These are phyloP conservation scores for Solanum arcanum DNA, from an alignment of 257 asterid genomes.

Conservation along the genomic window DNA sequence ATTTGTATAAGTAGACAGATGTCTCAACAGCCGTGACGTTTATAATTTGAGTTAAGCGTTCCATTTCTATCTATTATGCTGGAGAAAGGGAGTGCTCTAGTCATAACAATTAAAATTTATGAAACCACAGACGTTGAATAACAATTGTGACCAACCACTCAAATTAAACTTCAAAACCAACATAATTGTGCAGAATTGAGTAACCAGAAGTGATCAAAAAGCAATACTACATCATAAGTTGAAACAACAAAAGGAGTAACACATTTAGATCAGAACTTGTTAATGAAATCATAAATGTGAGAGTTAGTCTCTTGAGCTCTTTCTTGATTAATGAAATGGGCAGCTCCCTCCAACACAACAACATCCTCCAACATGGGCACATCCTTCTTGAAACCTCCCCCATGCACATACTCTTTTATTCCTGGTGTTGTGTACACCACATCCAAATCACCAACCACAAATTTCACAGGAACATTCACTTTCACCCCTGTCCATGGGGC, in stretches of 20 bases:
- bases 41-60: not conserved
- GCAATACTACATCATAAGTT: not conserved
- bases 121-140: not conserved
- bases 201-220: not conserved
- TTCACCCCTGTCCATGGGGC: conserved; percentile 69
- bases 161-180: not conserved
- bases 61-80: not conserved
- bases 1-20: too few species aligned
- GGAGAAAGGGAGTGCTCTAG: not conserved
- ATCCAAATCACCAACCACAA: conserved; percentile 61
- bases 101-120: not conserved
- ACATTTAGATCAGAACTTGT: conserved; percentile 11
- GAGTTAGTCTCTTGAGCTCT: conserved; percentile 40
- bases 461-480: conserved; percentile 65
- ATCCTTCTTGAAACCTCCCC: conserved; percentile 67
- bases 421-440: conserved; percentile 80
- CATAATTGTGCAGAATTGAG: not conserved
- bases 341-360: conserved; percentile 51
- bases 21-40: not conserved
- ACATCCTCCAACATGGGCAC: conserved; percentile 72
- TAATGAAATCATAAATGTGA: conserved; percentile 42
- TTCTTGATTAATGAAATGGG: conserved; percentile 87
- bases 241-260: not conserved
- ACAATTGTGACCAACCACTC: not conserved
- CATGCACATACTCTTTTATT: conserved; percentile 74